Evolutionary conservation across 192 early-diverging fungal species (phyloP), one percentile per base, ranked within the genome.

Genomic region (Podila epicladia): DNA sequence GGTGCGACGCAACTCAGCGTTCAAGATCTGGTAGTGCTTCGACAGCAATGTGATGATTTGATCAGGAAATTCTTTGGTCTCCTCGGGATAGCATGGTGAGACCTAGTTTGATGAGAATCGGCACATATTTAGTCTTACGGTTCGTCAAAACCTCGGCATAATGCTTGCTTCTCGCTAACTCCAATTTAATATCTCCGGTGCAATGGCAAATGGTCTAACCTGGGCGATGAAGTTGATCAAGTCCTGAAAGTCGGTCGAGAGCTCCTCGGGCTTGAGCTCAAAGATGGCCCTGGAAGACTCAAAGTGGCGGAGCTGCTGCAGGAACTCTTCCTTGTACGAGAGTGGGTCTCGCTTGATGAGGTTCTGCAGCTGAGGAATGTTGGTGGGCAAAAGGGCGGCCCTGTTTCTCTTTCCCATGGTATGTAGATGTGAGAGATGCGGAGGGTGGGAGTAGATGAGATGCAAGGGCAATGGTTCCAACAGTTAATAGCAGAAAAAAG

Each of bases 351-450:
- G 88, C 84, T 97, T 97, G 83, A 99, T 96, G 58, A 97, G 89
- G 85, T 99, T 99, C 87, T 99, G 98, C 68, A 99, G 89, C 86
- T 99, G 97, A 41, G 98, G 95, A 68, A 99, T 90, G 91, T 99
- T 95, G 22, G 75, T 90, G 15, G 90, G 85, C 65, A 92, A 74
- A 60, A 88, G 69, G n/a, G 87, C 84, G 29, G 88, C 86, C 82
- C 89, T 82, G 69, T 91, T 88, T 35, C 90, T 80, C 73, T 85
- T 89, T 37, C 86, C 91, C 91, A 92, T 92, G 72, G 66, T 76
- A 69, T 29, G 20, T 9, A 15, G 6, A 58, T 45, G 48, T 19
- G 61, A 32, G 35, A 13, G 53, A 67, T 5, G 29, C 20, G 41
- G 65, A 33, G 32, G 57, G 37, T 13, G 41, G n/a, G 38, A 67